Conservation (phyloP, 768 basidiomycete genomes). For the Mycena olivaceomarginata region DNA sequence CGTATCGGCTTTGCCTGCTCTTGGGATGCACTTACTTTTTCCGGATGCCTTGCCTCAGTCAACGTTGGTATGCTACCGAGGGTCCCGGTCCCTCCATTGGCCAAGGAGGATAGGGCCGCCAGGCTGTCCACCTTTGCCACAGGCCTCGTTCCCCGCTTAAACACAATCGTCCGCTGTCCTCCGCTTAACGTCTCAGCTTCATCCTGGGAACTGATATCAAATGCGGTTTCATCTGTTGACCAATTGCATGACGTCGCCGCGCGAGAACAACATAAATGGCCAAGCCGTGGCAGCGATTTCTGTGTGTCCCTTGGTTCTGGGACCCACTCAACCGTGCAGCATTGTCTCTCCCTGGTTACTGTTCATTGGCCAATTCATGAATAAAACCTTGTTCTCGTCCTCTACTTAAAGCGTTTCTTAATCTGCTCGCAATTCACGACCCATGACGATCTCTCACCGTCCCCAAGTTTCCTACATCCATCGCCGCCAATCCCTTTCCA, state of each 20-base stretch:
- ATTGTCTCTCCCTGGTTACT: conserved; percentile 3
- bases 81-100: background rate
- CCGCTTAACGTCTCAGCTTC: too few species aligned
- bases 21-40: conserved; percentile 4
- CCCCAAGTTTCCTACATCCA: conserved; percentile 14
- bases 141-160: background rate
- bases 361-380: conserved; percentile 34
- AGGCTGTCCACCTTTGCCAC: background rate
- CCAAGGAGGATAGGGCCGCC: background rate
- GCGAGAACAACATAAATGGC: conserved; percentile 30
- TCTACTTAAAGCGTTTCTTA: conserved; percentile 38
- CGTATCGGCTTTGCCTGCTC: background rate
- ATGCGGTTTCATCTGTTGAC: background rate
- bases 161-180: too few species aligned
- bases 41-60: background rate
- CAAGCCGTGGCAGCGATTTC: background rate
- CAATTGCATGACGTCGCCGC: conserved; percentile 31
- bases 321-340: conserved; percentile 34
- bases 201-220: background rate
- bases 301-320: conserved; percentile 33
- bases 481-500: conserved; percentile 24
- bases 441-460: conserved; percentile 27
- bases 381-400: conserved; percentile 33
- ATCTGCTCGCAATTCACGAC: conserved; percentile 32
- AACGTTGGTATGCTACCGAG: background rate